Conservation (phyloP, 495 filamentous ascomycete genomes). For the Talaromyces ruber region DNA sequence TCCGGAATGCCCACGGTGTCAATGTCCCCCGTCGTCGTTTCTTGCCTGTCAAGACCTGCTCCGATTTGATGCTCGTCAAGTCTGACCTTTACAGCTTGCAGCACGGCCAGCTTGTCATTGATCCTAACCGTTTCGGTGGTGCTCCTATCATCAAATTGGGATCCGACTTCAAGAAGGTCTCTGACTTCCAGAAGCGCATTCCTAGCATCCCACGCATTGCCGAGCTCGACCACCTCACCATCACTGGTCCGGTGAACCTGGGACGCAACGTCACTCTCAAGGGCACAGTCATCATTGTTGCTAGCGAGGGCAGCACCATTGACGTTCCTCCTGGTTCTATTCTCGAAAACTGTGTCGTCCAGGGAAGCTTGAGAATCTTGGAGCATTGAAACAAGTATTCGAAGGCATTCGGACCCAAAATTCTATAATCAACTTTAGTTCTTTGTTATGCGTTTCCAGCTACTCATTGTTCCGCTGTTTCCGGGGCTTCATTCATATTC, state of each 20-base stretch:
- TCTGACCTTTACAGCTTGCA: constrained; percentile 99
- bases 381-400: constrained; percentile 65
- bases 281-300: constrained; percentile 99
- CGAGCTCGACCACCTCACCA: constrained; percentile 94
- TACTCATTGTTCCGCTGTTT: constrained; percentile 5
- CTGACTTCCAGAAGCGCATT: constrained; percentile 98
- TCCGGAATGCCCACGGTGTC: constrained; percentile 96
- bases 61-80: constrained; percentile 99
- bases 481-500: neutral
- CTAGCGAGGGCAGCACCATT: constrained; percentile 94
- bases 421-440: neutral
- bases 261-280: constrained; percentile 92
- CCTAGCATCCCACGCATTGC: constrained; percentile 94
- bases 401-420: neutral
- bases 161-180: constrained; percentile 99
- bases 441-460: constrained; percentile 1
- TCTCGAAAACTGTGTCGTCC: constrained; percentile 97
- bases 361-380: constrained; percentile 90
- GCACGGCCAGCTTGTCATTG: constrained; percentile 96
- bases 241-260: constrained; percentile 94
- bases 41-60: constrained; percentile 99
- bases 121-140: constrained; percentile 90
- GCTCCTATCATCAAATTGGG: constrained; percentile 99
- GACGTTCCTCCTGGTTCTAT: constrained; percentile 95
- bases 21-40: constrained; percentile 97